These are phyloP conservation scores for Gonapodya prolifera DNA, from an alignment of 192 early-diverging fungal genomes.

Conservation along the genomic window DNA sequence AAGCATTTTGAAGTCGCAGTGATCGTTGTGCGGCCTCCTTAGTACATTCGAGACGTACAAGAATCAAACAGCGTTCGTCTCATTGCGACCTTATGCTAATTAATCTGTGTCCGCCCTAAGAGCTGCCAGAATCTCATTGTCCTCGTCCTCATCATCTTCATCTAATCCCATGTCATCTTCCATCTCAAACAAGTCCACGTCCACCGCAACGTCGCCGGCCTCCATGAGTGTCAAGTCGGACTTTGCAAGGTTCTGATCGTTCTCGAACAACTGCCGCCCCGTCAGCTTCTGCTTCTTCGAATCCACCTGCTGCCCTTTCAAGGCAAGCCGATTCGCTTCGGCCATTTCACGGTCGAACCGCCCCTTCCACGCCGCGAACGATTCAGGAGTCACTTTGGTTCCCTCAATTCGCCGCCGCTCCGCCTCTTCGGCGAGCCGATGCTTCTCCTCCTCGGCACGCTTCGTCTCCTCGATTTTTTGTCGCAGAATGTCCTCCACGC, in stretches of 20 bases:
- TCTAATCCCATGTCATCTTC: constrained; percentile 31
- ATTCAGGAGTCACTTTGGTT: constrained; percentile 64
- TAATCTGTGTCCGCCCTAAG: not conserved
- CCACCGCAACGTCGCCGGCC: constrained; percentile 79
- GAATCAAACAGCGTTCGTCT: too few relatives aligned
- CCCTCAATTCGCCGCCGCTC: constrained; percentile 68
- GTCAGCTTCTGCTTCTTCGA: constrained; percentile 28
- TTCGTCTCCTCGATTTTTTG: constrained; percentile 36
- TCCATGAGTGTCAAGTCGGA: constrained; percentile 69
- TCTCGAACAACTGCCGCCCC: constrained; percentile 85
- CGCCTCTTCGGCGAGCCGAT: constrained; percentile 32
- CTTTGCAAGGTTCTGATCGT: constrained; percentile 68
- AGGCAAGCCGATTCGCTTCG: constrained; percentile 12
- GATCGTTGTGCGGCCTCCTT: constrained; percentile 44
- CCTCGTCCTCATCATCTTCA: constrained; percentile 48
- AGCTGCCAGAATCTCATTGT: constrained; percentile 8
- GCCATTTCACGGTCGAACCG: constrained; percentile 62
- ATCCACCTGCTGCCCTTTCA: constrained; percentile 18
- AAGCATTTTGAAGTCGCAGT: constrained; percentile 56
- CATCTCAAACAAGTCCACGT: constrained; percentile 59
- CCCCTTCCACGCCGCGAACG: constrained; percentile 67
- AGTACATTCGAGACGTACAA: constrained; percentile 26
- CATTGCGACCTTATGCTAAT: too few relatives aligned
- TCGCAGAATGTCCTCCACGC: constrained; percentile 40
- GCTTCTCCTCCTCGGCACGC: constrained; percentile 21